Percentiles rank a stretch among this genome's conserved stretches.
Evolutionary conservation across 768 basidiomycete genomes (phyloP).

Genomic region (Chalciporus sphaerocephalus): DNA sequence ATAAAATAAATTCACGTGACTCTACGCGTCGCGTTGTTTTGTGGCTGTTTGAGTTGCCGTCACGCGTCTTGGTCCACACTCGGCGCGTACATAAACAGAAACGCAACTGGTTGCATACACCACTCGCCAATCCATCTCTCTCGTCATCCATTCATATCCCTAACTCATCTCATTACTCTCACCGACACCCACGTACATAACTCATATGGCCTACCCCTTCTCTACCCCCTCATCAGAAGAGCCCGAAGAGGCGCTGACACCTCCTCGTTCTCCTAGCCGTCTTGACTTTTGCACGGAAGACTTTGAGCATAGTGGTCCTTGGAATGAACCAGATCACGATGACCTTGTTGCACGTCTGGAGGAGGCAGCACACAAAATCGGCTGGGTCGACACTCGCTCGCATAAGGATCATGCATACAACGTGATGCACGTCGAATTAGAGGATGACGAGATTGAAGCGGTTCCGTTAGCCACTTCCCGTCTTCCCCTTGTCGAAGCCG

Average conservation of each 20-base stretch:
- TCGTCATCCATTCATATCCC: neutral
- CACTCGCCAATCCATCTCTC: neutral
- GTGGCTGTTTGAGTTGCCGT: slow-evolving; percentile 14
- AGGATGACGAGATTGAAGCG: slow-evolving; percentile 2
- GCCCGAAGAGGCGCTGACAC: slow-evolving; percentile 16
- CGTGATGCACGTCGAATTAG: slow-evolving; percentile 5
- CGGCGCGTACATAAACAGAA: slow-evolving; percentile 8
- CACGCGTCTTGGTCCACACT: slow-evolving; percentile 2
- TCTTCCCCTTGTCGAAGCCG: neutral
- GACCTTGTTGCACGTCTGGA: neutral
- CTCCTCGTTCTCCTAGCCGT: slow-evolving; percentile 46
- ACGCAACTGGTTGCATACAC: slow-evolving; percentile 2
- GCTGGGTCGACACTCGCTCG: slow-evolving; percentile 11
- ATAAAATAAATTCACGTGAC: slow-evolving; percentile 26
- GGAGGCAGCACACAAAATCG: slow-evolving; percentile 4
- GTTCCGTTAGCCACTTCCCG: neutral
- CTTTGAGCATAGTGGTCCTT: neutral
- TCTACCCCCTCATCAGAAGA: slow-evolving; percentile 12
- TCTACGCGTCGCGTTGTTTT: slow-evolving; percentile 18
- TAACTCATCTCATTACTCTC: neutral
- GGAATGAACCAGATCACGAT: neutral
- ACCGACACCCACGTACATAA: slow-evolving; percentile 7
- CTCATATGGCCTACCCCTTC: slow-evolving; percentile 11
- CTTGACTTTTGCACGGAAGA: slow-evolving; percentile 37
- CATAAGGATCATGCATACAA: neutral